Evolutionary conservation across 352 stramenopile genomes (phyloP).

Genomic region (Plasmopara muralis): DNA sequence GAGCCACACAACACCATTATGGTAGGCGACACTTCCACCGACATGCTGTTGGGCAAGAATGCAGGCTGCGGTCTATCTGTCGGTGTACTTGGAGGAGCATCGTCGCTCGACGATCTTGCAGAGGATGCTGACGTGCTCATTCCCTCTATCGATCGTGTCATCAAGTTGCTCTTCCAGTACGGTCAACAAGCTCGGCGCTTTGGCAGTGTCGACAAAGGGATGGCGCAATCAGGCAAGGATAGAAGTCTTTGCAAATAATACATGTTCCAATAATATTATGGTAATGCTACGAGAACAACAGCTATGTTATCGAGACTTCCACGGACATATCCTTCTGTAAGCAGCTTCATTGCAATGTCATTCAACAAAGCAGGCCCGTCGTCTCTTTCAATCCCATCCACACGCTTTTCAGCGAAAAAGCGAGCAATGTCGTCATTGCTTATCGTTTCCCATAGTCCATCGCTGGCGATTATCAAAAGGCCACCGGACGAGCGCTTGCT

Average conservation of each 20-base stretch:
- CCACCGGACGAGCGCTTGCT: slow-evolving; percentile 3
- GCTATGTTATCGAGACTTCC: slow-evolving; percentile 94
- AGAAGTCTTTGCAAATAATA: neutral
- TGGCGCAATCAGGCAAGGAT: too few species aligned
- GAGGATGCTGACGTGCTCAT: slow-evolving; percentile 80
- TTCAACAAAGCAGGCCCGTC: slow-evolving; percentile 41
- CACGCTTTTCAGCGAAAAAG: slow-evolving; percentile 33
- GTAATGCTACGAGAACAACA: slow-evolving; percentile 45
- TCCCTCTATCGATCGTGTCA: slow-evolving; percentile 63
- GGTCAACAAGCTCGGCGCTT: slow-evolving; percentile 63
- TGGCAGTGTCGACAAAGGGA: slow-evolving; percentile 1
- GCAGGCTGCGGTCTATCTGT: slow-evolving; percentile 70
- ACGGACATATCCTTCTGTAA: slow-evolving; percentile 90
- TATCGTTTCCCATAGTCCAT: slow-evolving; percentile 76
- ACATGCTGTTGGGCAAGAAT: slow-evolving; percentile 78
- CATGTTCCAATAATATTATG: slow-evolving; percentile 1
- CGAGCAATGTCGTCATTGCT: slow-evolving; percentile 37
- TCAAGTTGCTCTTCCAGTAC: slow-evolving; percentile 83
- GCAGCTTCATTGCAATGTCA: slow-evolving; percentile 67
- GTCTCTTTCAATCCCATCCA: slow-evolving; percentile 2
- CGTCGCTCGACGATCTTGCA: slow-evolving; percentile 72
- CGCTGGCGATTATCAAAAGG: slow-evolving; percentile 59
- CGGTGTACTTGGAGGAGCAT: slow-evolving; percentile 72
- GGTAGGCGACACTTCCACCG: slow-evolving; percentile 81
- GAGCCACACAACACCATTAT: slow-evolving; percentile 84